These are phyloP conservation scores for Bocquillonia castaneifolia DNA, from an alignment of 441 rosid genomes.

Conservation along the genomic window DNA sequence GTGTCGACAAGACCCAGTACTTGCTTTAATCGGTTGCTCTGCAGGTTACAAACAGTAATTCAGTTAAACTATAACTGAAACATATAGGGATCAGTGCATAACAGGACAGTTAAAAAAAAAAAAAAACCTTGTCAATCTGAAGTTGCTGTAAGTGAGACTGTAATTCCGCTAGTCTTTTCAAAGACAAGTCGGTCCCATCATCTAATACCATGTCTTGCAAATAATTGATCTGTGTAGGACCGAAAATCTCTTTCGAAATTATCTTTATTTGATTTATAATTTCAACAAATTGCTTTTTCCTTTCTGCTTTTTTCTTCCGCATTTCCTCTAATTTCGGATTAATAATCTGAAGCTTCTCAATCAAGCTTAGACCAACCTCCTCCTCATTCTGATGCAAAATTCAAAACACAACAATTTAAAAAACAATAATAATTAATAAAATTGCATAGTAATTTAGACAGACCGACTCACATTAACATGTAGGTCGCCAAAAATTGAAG, in stretches of 20 bases:
- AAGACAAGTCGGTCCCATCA: constrained; percentile 59
- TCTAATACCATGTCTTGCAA: constrained; percentile 33
- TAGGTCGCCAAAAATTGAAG: constrained; percentile 58
- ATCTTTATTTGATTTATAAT: constrained; percentile 46
- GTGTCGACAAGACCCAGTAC: constrained; percentile 37
- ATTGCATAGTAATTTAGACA: background rate
- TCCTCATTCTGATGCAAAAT: constrained; percentile 36
- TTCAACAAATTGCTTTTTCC: constrained; percentile 50
- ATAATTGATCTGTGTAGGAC: constrained; percentile 31
- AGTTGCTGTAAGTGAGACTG: constrained; percentile 43
- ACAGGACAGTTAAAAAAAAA: background rate
- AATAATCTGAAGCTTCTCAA: constrained; percentile 46
- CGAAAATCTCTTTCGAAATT: constrained; percentile 50
- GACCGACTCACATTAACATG: constrained; percentile 34
- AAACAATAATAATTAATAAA: background rate
- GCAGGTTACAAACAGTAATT: constrained; percentile 12
- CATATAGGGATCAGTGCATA: background rate
- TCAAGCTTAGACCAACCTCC: constrained; percentile 44
- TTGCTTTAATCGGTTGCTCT: constrained; percentile 53
- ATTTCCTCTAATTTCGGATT: constrained; percentile 50
- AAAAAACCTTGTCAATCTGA: constrained; percentile 63
- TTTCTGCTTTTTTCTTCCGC: constrained; percentile 51
- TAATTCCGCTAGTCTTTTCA: constrained; percentile 53
- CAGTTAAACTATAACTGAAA: background rate
- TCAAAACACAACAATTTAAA: background rate